phyloP scores from a whole-genome alignment of 179 eudicot genomes.

The Amaranthus tricolor region DNA sequence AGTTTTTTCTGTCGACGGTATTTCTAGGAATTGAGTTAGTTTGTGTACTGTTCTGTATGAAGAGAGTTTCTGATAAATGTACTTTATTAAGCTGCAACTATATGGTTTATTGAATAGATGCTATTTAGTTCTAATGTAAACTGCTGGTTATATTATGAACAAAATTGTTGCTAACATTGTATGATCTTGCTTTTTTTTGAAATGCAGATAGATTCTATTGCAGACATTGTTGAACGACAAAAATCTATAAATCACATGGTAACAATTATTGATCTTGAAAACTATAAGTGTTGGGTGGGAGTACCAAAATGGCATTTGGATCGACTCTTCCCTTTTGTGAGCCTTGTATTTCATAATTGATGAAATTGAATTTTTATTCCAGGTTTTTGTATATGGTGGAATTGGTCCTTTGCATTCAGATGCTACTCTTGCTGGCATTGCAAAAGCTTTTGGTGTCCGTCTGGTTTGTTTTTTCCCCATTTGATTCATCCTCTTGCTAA shows the following conservation, averaged over 20 bases:
- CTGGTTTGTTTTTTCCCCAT: constrained; percentile 44
- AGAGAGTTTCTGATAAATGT: neutral
- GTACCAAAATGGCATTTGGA: neutral
- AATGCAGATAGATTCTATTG: constrained; percentile 89
- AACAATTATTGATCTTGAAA: constrained; percentile 16
- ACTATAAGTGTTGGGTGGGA: neutral
- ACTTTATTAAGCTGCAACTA: neutral
- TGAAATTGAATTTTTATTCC: constrained; percentile 24
- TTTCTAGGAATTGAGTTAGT: neutral
- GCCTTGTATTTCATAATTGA: neutral
- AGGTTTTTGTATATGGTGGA: constrained; percentile 97
- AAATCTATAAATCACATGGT: constrained; percentile 84
- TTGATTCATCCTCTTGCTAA: neutral
- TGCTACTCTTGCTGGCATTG: constrained; percentile 84
- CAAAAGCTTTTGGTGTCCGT: constrained; percentile 96
- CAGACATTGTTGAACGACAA: constrained; percentile 77
- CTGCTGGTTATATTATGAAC: neutral
- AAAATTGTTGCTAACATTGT: neutral
- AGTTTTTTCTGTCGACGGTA: neutral
- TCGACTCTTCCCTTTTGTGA: neutral
- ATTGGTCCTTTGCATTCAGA: constrained; percentile 93
- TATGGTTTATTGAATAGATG: neutral
- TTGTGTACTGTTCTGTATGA: neutral
- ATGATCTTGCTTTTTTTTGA: neutral
- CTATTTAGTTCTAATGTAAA: neutral